Conservation (phyloP, 2,329 filamentous ascomycete genomes). For the Aureobasidium sp. region DNA sequence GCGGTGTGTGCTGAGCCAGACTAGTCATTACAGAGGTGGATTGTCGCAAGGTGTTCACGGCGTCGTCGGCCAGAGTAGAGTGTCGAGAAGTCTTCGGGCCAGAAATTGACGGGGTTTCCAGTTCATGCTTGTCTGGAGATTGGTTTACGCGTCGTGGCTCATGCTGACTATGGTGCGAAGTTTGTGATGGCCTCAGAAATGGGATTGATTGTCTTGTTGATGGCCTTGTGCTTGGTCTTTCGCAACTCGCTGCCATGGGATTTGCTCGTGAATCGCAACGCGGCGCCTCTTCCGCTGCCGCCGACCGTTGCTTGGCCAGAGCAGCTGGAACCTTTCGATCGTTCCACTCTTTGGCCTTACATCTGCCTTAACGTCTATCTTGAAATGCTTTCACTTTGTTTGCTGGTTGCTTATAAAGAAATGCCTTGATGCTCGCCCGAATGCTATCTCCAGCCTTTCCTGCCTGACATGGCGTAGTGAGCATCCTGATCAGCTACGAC, state of each 20-base stretch:
- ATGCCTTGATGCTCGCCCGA: neutral
- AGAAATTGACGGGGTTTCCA: neutral
- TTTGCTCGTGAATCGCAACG: neutral
- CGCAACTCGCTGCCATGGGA: neutral
- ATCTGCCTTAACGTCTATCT: neutral
- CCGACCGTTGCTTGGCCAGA: neutral
- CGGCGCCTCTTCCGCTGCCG: neutral
- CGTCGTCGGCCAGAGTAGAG: neutral
- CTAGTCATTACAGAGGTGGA: slow-evolving; percentile 44
- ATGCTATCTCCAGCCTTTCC: no score
- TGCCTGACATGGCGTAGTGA: neutral
- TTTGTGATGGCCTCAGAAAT: neutral
- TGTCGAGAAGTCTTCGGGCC: neutral
- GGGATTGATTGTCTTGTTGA: neutral
- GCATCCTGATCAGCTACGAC: neutral
- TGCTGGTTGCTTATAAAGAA: neutral
- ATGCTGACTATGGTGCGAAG: neutral
- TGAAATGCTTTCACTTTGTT: neutral
- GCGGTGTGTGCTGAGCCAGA: slow-evolving; percentile 57
- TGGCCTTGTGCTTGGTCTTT: neutral
- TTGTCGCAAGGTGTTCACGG: neutral
- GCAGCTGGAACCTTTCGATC: neutral
- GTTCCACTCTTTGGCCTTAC: neutral
- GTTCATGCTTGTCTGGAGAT: neutral
- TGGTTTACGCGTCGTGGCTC: neutral